A percentile compares a stretch with the other conserved stretches of the same genome.
These are phyloP conservation scores for Planoprotostelium fungivorum DNA, from an alignment of 78 protist genomes.

Conservation along the genomic window DNA sequence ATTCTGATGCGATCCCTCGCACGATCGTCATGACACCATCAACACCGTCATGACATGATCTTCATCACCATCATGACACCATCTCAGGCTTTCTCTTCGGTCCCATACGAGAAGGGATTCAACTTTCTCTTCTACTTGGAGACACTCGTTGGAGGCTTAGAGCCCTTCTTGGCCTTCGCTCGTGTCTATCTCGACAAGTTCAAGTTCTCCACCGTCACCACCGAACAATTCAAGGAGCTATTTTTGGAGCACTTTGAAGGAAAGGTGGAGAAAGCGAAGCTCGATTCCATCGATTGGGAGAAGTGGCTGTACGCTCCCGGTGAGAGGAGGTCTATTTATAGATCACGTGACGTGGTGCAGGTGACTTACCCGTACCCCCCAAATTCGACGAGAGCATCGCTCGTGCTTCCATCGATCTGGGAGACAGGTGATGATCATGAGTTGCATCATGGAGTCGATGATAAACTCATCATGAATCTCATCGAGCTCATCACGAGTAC, in stretches of 20 bases:
- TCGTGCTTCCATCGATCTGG: not conserved
- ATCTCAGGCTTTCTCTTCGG: constrained; percentile 53
- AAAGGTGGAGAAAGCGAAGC: constrained; percentile 13
- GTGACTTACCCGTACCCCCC: not conserved
- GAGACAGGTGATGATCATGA: not conserved
- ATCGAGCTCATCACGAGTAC: too few relatives aligned
- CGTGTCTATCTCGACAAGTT: constrained; percentile 31
- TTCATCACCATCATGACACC: not conserved
- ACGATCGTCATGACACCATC: not conserved
- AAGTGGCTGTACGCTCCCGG: constrained; percentile 70
- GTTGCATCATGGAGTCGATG: too few relatives aligned
- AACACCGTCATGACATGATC: not conserved
- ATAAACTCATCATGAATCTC: too few relatives aligned
- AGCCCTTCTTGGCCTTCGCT: constrained; percentile 39
- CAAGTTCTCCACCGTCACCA: constrained; percentile 30
- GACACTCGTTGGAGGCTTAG: constrained; percentile 44
- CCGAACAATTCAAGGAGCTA: constrained; percentile 40
- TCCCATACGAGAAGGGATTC: constrained; percentile 86
- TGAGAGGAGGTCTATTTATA: not conserved
- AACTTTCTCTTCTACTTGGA: constrained; percentile 69
- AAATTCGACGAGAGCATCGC: not conserved
- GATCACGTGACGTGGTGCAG: not conserved
- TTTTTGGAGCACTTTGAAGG: constrained; percentile 21
- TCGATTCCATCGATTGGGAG: constrained; percentile 53
- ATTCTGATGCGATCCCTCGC: not conserved